Evolutionary conservation across 345 rosid species (phyloP).

Genomic region (Sonneratia alba): DNA sequence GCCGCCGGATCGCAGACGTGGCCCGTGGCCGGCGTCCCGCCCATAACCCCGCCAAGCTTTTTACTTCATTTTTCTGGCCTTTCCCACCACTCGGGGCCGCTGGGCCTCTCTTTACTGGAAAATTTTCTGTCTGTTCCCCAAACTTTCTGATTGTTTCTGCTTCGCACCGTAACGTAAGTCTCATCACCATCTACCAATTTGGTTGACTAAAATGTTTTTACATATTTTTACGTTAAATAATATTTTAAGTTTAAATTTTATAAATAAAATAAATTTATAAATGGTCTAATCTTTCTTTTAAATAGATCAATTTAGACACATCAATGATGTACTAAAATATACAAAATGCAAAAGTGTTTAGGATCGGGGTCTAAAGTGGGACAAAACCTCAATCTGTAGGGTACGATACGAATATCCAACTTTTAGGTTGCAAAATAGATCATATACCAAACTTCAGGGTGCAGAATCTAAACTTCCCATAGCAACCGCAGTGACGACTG

Average conservation of each 20-base stretch:
- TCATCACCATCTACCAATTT: too few species aligned
- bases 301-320: too few species aligned
- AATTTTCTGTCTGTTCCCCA: neutral
- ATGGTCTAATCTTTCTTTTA: too few species aligned
- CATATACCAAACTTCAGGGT: neutral
- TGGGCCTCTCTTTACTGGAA: neutral
- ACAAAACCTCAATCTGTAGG: neutral
- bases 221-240: too few species aligned
- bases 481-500: neutral
- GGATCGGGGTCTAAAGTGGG: neutral
- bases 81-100: neutral
- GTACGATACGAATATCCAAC: neutral
- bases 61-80: neutral
- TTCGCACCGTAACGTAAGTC: too few species aligned
- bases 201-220: too few species aligned
- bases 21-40: neutral
- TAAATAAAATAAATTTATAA: too few species aligned
- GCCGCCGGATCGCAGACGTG: constrained; percentile 9
- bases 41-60: neutral
- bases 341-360: too few species aligned
- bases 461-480: neutral
- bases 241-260: too few species aligned
- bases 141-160: neutral
- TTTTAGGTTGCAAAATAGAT: neutral
- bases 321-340: too few species aligned